A percentile compares a stretch with the other conserved stretches of the same genome.
Evolutionary conservation across 2,329 filamentous ascomycete species (phyloP).

Genomic region (Venturia pyrina): DNA sequence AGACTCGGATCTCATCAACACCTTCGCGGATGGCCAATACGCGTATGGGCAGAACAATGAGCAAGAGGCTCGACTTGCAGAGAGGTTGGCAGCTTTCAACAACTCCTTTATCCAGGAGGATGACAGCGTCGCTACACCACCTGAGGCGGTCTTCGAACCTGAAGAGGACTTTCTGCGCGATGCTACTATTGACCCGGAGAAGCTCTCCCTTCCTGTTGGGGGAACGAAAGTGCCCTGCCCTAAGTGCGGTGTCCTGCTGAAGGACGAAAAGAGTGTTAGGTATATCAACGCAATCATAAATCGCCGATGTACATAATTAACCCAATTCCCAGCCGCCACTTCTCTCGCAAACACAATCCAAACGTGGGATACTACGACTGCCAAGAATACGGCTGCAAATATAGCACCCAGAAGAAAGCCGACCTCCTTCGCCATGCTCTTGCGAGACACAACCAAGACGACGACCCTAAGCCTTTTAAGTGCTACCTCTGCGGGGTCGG

Average conservation of each 20-base stretch:
- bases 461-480: background rate
- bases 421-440: background rate
- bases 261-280: slow-evolving; percentile 1
- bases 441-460: background rate
- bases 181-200: background rate
- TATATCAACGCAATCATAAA: background rate
- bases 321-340: background rate
- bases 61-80: background rate
- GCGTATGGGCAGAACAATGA: background rate
- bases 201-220: background rate
- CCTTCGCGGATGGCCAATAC: background rate
- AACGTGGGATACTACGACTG: background rate
- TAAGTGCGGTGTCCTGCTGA: background rate
- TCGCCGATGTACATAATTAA: background rate
- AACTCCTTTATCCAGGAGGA: background rate
- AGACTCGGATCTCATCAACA: background rate
- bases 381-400: background rate
- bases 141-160: background rate
- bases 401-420: background rate
- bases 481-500: background rate
- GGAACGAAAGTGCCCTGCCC: background rate
- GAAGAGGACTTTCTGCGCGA: background rate
- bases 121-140: background rate
- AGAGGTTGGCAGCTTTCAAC: background rate
- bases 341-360: background rate